Evolutionary conservation across 805 yeast species (phyloP), one percentile per base, ranked within the genome.

Genomic region (Ogataea nitratoaversa): DNA sequence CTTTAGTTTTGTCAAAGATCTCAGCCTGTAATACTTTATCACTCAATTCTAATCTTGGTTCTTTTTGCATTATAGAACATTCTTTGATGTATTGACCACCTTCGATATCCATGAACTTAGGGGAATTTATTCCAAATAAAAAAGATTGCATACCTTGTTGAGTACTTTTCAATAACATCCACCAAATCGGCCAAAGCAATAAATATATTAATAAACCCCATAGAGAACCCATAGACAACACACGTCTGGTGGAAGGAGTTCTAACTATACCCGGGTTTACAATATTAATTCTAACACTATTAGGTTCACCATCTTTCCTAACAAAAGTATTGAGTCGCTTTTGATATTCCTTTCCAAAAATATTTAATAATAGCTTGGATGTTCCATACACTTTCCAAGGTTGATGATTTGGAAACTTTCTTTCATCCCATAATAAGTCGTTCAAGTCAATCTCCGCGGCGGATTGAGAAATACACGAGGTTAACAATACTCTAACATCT

Each of bases 181-280:
- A 91, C 74, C 88, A 78, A 0, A 93, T 37, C 8, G 99, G 99
- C 67, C 82, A 85, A 32, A 83, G 41, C 3, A 89, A 7, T 23
- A 89, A 44, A 55, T 91, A 81, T 0, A 87, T 8, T 4, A 89
- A 45, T 27, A 84, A 62, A 3, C 75, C 72, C 59, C 64, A 63
- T 3, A 91, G 50, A 0, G 86, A 69, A 1, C 98, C 97, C 64
- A 85, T 73, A 16, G 93, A 78, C 5, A 88, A 42, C 27, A 82
- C 77, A 41, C 96, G 73, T 50, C 93, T 78, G 30, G 91, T 81
- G 19, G 95, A 78, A 2, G 95, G 86, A 2, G 95, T 79, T 50
- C 98, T 74, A 84, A 87, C 85, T 27, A 90, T 52, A 1, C 99
- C 99, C 0, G 99, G 98, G 56, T 93, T 93, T 5, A 86, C 93